Evolutionary conservation across 495 filamentous ascomycete species (phyloP), one percentile per base, ranked within the genome.

Genomic region (Hypoxylon perforatum): DNA sequence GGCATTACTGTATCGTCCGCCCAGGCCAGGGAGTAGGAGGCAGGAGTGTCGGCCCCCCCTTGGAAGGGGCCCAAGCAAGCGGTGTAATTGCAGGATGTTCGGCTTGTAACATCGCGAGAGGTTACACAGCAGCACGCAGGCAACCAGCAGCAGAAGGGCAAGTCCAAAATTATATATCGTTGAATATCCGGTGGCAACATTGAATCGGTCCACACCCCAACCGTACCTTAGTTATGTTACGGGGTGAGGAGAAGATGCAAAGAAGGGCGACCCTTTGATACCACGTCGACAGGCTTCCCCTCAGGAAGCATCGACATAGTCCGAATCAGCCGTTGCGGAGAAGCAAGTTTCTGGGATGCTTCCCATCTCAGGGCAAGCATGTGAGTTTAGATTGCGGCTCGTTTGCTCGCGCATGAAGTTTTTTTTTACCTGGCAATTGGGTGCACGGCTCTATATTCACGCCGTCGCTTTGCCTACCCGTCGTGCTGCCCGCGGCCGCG

Each of bases 51-150:
- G 19, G 44, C 35, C 50, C 42, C 35, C 42, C 30, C 25, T 53
- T 41, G 12, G 55, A 6, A 22, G 30, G 30, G 8, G 1, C 62
- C 48, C 33, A n/a, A n/a, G n/a, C 42, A 19, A 39, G 14, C 19
- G 52, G 30, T 33, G 54, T 19, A 23, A 65, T 56, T 36, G 30
- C 53, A 54, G 41, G 47, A 65, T 58, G 15, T 35, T 22, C 56
- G 51, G 51, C 50, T 61, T 39, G 57, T 47, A 56, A 58, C 38
- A 47, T 48, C 38, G 52, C 15, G 17, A n/a, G 30, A 63, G 49
- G 65, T 69, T 69, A 69, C 66, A 69, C 66, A 22, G 35, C 66
- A 69, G 35, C 66, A 69, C n/a, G n/a, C n/a, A n/a, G n/a, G n/a
- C n/a, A n/a, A n/a, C n/a, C n/a, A n/a, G n/a, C n/a, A n/a, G n/a